These are phyloP conservation scores for Aphanomyces stellatus DNA, from an alignment of 352 stramenopile species.

Conservation along the genomic window DNA sequence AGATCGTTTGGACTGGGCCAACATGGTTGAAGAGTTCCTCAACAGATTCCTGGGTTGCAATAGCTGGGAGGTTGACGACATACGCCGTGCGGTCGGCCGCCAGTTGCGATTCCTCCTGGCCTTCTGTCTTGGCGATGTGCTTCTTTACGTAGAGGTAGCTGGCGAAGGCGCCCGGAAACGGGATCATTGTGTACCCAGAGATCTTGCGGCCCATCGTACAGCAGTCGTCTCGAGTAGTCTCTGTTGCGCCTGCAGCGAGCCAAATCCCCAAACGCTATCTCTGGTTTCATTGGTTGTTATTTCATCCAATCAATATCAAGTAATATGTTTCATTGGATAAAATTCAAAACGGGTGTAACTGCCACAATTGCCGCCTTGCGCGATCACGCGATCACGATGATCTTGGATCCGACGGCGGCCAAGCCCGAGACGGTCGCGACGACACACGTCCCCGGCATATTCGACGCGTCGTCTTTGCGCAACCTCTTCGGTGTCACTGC, in stretches of 20 bases:
- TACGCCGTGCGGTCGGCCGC: slow-evolving; percentile 60
- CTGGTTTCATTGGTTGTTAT: slow-evolving; percentile 19
- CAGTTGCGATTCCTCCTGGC: slow-evolving; percentile 29
- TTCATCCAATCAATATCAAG: not conserved
- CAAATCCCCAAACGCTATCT: slow-evolving; percentile 14
- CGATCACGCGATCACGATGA: not conserved
- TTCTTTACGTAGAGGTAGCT: slow-evolving; percentile 75
- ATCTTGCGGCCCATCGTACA: slow-evolving; percentile 28
- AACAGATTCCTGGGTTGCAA: slow-evolving; percentile 45
- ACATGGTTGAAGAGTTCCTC: slow-evolving; percentile 36
- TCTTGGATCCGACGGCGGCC: not conserved
- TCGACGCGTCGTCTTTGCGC: not conserved
- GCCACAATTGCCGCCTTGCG: not conserved
- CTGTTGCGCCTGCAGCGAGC: slow-evolving; percentile 3
- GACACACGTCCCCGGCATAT: not conserved
- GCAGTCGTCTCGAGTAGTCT: slow-evolving; percentile 8
- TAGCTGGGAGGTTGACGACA: slow-evolving; percentile 55
- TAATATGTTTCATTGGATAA: not conserved
- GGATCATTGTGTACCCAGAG: slow-evolving; percentile 64
- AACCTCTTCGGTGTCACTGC: not conserved
- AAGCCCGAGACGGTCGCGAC: not conserved
- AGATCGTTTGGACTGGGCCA: slow-evolving; percentile 56
- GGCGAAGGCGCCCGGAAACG: slow-evolving; percentile 51
- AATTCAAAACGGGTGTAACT: not conserved
- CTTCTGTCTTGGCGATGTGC: slow-evolving; percentile 36